Evolutionary conservation across 139 green algal species (phyloP).

Genomic region (Chlorella ohadii): DNA sequence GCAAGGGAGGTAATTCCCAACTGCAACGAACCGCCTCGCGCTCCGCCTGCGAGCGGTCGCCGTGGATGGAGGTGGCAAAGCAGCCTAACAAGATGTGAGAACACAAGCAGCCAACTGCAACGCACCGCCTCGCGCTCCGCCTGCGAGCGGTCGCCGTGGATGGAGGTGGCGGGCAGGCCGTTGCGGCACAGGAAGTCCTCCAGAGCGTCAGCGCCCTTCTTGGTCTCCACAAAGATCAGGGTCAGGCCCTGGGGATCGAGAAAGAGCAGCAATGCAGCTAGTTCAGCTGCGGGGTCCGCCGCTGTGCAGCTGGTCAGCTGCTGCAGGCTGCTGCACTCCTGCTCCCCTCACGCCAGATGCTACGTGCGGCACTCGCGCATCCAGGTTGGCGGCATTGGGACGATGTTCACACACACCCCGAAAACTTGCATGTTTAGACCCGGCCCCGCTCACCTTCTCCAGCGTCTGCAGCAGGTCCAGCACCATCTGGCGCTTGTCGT

Average conservation of each 20-base stretch:
- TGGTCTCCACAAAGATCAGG: slow-evolving; percentile 98
- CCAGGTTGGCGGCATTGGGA: too few relatives aligned
- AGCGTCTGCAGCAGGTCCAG: slow-evolving; percentile 93
- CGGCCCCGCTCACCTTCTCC: slow-evolving; percentile 48
- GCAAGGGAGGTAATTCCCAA: too few relatives aligned
- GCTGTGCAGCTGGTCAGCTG: too few relatives aligned
- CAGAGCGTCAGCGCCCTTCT: slow-evolving; percentile 94
- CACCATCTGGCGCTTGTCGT: slow-evolving; percentile 93
- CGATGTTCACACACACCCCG: too few relatives aligned
- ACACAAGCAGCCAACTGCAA: not conserved
- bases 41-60: slow-evolving; percentile 92
- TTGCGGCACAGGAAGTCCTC: slow-evolving; percentile 92
- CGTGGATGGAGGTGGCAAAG: slow-evolving; percentile 97
- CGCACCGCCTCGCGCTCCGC: slow-evolving; percentile 80
- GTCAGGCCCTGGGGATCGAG: slow-evolving; percentile 80
- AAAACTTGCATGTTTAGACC: too few relatives aligned
- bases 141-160: slow-evolving; percentile 96
- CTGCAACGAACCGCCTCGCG: slow-evolving; percentile 71
- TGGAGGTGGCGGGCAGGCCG: slow-evolving; percentile 91
- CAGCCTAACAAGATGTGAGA: not conserved
- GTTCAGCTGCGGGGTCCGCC: too few relatives aligned
- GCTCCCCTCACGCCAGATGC: too few relatives aligned
- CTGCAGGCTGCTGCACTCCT: too few relatives aligned
- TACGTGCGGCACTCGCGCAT: too few relatives aligned
- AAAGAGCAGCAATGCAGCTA: too few relatives aligned